Base-by-base conservation (phyloP, 2,329 filamentous ascomycete genomes). In the Pseudopithomyces chartarum region DNA sequence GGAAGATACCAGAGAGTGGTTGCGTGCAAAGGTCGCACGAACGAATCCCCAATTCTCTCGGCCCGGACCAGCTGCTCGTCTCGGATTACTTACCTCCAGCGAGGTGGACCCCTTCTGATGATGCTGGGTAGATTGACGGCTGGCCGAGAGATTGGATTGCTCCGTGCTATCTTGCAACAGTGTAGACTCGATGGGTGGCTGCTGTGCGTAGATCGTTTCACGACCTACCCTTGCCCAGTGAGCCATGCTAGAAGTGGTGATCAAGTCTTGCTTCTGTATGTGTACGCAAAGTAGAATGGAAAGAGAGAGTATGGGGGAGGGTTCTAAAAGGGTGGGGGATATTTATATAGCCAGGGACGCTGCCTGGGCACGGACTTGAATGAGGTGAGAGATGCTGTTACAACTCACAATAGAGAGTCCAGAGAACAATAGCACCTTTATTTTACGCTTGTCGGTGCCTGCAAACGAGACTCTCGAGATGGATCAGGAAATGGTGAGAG, bases 51-150 rank as follows among this genome's bases (percentile, higher is more conserved):
- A 26, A 26, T 51, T 20, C 17, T 34, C 19, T 43, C 55, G 46
- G 45, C 45, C 22, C 22, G 17, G 23, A 48, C 46, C 46, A 20
- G 32, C 34, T 32, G 26, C 20, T 23, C 13, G 40, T 22, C n/a
- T 51, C 49, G 38, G 40, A 51, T 64, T 34, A 66, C 67, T 55
- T 61, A 66, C 68, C 34, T 55, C 51, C 8, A 12, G 2, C 22
- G 42, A 40, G 4, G 15, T 26, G 22, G 64, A 61, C 7, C 57
- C 52, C 36, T 65, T 22, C 46, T 63, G 5, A 34, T 70, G 65
- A 40, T 69, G 63, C 66, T 61, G 64, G 10, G 63, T 67, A 52
- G 64, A 50, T 10, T 38, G 6, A n/a, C 61, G 42, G 8, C 8
- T 23, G 15, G 39, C 23, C 4, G 12, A 7, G 17, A 4, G 13